Evolutionary conservation across 805 yeast species (phyloP).

Genomic region (Nakazawaea laoshanensis): DNA sequence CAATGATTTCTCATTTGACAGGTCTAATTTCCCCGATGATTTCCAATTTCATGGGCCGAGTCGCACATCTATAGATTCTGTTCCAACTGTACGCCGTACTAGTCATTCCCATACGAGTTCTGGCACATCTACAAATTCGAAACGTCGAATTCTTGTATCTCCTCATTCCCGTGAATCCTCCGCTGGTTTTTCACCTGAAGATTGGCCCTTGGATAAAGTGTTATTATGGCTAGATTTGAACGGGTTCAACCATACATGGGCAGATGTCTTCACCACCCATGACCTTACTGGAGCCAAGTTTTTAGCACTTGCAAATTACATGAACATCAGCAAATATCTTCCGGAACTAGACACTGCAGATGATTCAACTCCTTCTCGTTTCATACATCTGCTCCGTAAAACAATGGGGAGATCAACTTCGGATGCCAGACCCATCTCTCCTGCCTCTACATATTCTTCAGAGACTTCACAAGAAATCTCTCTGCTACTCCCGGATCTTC

Average conservation of each 20-base stretch:
- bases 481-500: conserved; percentile 20
- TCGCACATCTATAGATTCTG: no score
- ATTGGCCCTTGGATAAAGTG: conserved; percentile 71
- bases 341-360: conserved; percentile 33
- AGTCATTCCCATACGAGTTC: conserved; percentile 9
- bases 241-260: conserved; percentile 69
- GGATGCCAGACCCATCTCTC: conserved; percentile 1
- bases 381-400: conserved; percentile 42
- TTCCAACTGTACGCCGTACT: neutral
- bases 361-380: conserved; percentile 46
- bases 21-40: no score
- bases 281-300: conserved; percentile 57
- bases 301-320: conserved; percentile 60
- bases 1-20: no score
- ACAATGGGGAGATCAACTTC: conserved; percentile 24
- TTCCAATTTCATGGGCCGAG: no score
- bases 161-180: conserved; percentile 14
- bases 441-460: neutral
- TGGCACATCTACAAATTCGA: conserved; percentile 3
- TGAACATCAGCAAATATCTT: conserved; percentile 25
- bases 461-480: neutral
- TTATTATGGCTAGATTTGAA: conserved; percentile 59
- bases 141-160: neutral
- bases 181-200: conserved; percentile 41
- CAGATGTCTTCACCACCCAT: conserved; percentile 47